phyloP scores from a whole-genome alignment of 768 basidiomycete species.

The Amanita exitialis region DNA sequence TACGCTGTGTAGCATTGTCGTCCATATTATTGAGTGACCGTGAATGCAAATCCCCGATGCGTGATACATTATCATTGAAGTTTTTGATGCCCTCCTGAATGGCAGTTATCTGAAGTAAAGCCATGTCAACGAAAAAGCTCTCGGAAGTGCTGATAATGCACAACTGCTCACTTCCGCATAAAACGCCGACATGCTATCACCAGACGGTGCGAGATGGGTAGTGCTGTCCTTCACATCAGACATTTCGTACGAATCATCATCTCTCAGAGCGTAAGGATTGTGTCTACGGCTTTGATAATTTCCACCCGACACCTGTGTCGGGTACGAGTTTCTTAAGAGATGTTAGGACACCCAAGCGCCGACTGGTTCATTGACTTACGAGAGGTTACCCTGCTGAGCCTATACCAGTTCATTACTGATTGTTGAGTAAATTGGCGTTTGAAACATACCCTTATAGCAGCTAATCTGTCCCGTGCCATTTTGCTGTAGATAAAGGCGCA shows the following conservation, averaged over 20 bases:
- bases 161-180: conserved; percentile 53
- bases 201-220: conserved; percentile 32
- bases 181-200: conserved; percentile 57
- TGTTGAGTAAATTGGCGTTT: background rate
- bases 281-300: conserved; percentile 36
- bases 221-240: conserved; percentile 53
- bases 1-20: conserved; percentile 52
- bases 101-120: conserved; percentile 47
- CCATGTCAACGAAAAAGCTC: conserved; percentile 21
- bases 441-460: conserved; percentile 65
- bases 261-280: conserved; percentile 64
- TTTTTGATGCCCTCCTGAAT: conserved; percentile 61
- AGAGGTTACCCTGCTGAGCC: conserved; percentile 57
- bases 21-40: conserved; percentile 71
- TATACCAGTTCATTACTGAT: conserved; percentile 16
- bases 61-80: conserved; percentile 61
- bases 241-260: conserved; percentile 63
- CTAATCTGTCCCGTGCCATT: conserved; percentile 89
- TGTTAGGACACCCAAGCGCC: conserved; percentile 8
- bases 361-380: conserved; percentile 25
- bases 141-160: conserved; percentile 15
- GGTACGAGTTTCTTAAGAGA: conserved; percentile 44
- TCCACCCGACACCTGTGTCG: conserved; percentile 53
- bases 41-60: conserved; percentile 65
- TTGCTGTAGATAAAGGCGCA: conserved; percentile 13